Percentiles rank a stretch among this genome's conserved stretches.
These are phyloP conservation scores for Trichoderma aggressivum DNA, from an alignment of 2,329 filamentous ascomycete genomes.

Conservation along the genomic window DNA sequence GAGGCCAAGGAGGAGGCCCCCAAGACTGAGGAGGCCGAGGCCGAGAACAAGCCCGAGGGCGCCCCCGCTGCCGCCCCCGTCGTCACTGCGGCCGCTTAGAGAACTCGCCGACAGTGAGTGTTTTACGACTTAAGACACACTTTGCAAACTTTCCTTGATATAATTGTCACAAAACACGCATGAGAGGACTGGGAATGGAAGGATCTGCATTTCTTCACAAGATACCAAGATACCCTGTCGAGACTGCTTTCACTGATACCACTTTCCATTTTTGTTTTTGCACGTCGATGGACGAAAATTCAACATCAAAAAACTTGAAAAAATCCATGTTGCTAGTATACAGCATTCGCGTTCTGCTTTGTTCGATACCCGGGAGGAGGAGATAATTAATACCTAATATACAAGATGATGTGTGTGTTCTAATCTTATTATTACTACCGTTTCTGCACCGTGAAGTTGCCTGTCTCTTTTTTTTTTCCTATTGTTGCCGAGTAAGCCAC, in stretches of 20 bases:
- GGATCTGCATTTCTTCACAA: conserved; percentile 53
- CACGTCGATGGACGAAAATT: conserved; percentile 22
- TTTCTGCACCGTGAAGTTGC: not conserved
- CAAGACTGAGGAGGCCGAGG: conserved; percentile 32
- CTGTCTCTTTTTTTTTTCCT: not conserved
- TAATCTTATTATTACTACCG: conserved; percentile 16
- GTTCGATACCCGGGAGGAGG: conserved; percentile 41
- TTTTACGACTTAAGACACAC: conserved; percentile 26
- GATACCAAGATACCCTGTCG: conserved; percentile 54
- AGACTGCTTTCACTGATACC: conserved; percentile 48
- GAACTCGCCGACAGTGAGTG: conserved; percentile 25
- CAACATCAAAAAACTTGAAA: conserved; percentile 21
- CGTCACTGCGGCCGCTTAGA: conserved; percentile 53
- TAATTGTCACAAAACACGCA: conserved; percentile 31
- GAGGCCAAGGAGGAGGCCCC: conserved; percentile 25
- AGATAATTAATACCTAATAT: conserved; percentile 45
- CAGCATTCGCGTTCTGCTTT: conserved; percentile 32
- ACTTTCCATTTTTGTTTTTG: conserved; percentile 36
- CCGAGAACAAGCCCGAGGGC: conserved; percentile 42
- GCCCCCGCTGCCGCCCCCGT: conserved; percentile 42
- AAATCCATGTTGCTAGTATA: conserved; percentile 27
- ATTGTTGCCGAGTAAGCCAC: not conserved
- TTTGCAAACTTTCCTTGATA: conserved; percentile 24
- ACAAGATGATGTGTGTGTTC: conserved; percentile 39
- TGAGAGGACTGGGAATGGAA: conserved; percentile 45